Evolutionary conservation across 495 filamentous ascomycete species (phyloP), one percentile per base, ranked within the genome.

Genomic region (Xanthoparmelia taractica): DNA sequence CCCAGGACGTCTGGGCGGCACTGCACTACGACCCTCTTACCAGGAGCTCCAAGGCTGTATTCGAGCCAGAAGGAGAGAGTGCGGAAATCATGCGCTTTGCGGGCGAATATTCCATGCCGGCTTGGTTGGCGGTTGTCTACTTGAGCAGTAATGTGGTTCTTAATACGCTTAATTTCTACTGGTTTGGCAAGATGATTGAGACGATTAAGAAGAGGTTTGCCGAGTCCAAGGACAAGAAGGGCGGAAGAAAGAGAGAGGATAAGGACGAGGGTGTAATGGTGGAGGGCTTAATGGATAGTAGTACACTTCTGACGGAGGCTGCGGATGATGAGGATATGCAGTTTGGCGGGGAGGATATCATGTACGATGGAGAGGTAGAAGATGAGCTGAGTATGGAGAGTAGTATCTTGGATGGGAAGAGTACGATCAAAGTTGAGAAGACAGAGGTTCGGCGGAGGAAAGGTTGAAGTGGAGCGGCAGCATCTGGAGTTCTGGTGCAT

Each of bases 111-210:
- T 75, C 76, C 25, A 76, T 96, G 8, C 94, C 94, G 0, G 68
- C 84, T 1, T 97, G 94, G 93, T 78, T 97, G 31, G 88, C 88
- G 4, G 68, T 78, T 20, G 80, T 84, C 33, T 97, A 97, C 69
- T 75, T 96, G 2, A 78, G 75, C 5, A 85, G 84, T 47, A 97
- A 98, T 70, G 50, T 93, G 31, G 79, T 87, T 6, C 78, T 98
- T 20, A 97, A 96, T 75, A 78, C 82, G 57, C 77, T 98, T 55
- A 98, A 98, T 75, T 92, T 91, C 73, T 92, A 86, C 77, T 98
- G 94, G 94, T 97, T 96, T 74, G 85, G 85, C 63, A 94, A 93
- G 81, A 98, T 98, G 94, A 89, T 98, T 64, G 83, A 89, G 66
- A 90, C 94, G 31, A 86, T 98, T 20, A 77, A 87, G 65, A 95